Conservation (phyloP, 345 rosid genomes). For the Hibiscus syriacus region DNA sequence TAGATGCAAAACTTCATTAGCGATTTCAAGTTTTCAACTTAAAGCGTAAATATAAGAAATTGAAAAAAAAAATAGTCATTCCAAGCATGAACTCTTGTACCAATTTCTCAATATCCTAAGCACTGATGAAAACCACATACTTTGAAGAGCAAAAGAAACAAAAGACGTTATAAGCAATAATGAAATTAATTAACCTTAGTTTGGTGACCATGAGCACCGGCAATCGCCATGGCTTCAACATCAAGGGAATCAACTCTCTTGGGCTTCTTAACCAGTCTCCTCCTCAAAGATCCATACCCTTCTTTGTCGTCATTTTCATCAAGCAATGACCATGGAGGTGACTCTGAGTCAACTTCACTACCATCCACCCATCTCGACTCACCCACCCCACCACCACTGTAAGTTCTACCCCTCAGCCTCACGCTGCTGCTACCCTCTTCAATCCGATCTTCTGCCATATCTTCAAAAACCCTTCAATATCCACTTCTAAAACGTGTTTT, state of each 20-base stretch:
- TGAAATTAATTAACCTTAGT: constrained; percentile 41
- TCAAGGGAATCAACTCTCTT: constrained; percentile 78
- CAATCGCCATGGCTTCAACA: constrained; percentile 94
- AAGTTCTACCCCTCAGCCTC: constrained; percentile 25
- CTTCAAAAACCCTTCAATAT: constrained; percentile 7
- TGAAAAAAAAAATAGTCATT: too few relatives aligned
- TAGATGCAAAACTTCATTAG: too few relatives aligned
- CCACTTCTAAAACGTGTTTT: constrained; percentile 4
- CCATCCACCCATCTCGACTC: constrained; percentile 92
- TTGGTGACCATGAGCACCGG: constrained; percentile 46
- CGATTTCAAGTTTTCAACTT: too few relatives aligned
- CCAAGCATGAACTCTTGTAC: background rate
- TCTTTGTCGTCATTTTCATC: constrained; percentile 35
- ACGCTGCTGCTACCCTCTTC: constrained; percentile 58
- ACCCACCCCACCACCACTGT: too few relatives aligned
- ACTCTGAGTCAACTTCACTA: constrained; percentile 70
- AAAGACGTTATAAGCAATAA: background rate
- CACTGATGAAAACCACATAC: background rate
- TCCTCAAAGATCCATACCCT: constrained; percentile 56
- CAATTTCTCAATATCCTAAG: background rate
- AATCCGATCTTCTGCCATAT: constrained; percentile 63
- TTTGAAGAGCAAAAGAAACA: background rate
- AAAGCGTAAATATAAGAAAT: too few relatives aligned
- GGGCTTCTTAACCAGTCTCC: constrained; percentile 66
- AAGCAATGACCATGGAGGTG: constrained; percentile 30